Evolutionary conservation across 192 early-diverging fungal genomes (phyloP), one percentile per base, ranked within the genome.

Genomic region (Spinellus fusiger): DNA sequence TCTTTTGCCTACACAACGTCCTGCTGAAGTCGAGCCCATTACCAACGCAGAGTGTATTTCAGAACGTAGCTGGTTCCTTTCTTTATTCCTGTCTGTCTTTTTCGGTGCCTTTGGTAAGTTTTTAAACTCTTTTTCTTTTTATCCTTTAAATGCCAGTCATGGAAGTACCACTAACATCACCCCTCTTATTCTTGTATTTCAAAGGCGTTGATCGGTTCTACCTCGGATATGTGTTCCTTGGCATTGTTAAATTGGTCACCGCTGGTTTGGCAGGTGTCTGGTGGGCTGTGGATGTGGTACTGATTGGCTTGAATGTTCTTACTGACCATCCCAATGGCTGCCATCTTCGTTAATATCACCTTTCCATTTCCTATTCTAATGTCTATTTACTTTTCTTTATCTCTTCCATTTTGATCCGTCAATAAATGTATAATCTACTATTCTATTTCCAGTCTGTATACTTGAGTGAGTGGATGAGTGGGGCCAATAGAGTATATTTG

Each of bases 151-250:
- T 20, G n/a, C 6, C 25, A 50, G 29, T 13, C 9, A 40, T 29
- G 15, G n/a, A 28, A 23, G 16, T 54, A 12, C 26, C 29, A 37
- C 13, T 46, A 27, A 28, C 1, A 51, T 23, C 49, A 66, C 50
- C 13, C 20, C 1, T 51, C 37, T 3, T 52, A 10, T 65, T n/a
- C n/a, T 54, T 32, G 1, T 29, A 27, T n/a, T 18, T 6, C 49
- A 2, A 22, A 64, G 73, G 76, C 47, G 51, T 80, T 31, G 78
- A 80, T 59, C 78, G 78, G 49, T 80, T 80, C 73, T 80, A 80
- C 51, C 71, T 80, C 29, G 75, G 75, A 46, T 80, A 80, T 23
- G 47, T 80, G 32, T 66, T 77, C 62, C 52, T 73, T 1, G 59
- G 71, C 15, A n/a, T 76, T n/a, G 55, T 79, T 40, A 79, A 79